phyloP scores from a whole-genome alignment of 2,329 filamentous ascomycete species.

The Tolypocladium pustulatum region DNA sequence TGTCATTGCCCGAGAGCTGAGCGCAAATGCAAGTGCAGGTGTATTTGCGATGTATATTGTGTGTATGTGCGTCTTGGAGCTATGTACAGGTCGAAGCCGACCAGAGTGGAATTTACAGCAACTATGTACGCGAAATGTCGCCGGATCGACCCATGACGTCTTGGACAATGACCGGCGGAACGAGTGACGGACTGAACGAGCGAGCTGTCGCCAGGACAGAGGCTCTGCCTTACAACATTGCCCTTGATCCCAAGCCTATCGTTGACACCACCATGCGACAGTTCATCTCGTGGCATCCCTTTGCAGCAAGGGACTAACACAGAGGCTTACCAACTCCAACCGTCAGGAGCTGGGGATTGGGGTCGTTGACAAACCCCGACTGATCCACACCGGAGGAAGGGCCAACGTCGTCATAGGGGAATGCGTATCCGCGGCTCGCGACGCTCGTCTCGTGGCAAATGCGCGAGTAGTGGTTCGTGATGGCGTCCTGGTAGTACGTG shows the following conservation, averaged over 20 bases:
- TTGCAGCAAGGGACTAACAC: not conserved
- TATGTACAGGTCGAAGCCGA: not conserved
- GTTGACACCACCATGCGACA: not conserved
- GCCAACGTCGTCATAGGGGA: constrained; percentile 61
- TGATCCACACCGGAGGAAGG: constrained; percentile 45
- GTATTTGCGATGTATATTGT: not conserved
- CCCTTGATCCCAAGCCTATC: not conserved
- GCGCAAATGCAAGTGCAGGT: not conserved
- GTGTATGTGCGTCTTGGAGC: not conserved
- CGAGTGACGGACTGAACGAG: not conserved
- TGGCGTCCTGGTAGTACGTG: constrained; percentile 39
- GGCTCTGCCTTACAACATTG: not conserved
- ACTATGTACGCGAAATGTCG: not conserved
- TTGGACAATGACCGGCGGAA: not conserved
- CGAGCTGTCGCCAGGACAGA: not conserved
- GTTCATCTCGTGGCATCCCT: not conserved
- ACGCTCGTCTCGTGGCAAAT: constrained; percentile 51
- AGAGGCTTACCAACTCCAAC: constrained; percentile 40
- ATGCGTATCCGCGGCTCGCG: constrained; percentile 55
- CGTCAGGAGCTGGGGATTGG: constrained; percentile 42
- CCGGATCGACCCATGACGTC: not conserved
- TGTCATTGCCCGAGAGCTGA: not conserved
- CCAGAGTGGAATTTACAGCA: not conserved
- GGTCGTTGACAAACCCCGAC: constrained; percentile 50
- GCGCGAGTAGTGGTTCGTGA: constrained; percentile 58